Evolutionary conservation across 1,139 yeast species (phyloP).

Genomic region (Kluyveromyces sp.): DNA sequence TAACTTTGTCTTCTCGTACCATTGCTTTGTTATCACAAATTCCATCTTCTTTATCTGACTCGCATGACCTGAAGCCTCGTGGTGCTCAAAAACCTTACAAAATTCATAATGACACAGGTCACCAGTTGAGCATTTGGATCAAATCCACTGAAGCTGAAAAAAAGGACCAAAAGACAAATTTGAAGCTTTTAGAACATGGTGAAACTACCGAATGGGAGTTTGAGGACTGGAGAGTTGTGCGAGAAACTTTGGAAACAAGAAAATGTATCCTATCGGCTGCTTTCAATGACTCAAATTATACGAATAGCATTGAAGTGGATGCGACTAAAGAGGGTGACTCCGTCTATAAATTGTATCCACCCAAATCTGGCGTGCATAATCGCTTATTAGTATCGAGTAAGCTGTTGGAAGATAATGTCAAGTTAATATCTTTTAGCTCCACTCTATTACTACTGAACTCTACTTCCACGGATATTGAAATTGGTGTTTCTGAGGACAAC

Average conservation of each 20-base stretch:
- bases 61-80: slow-evolving; percentile 52
- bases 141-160: slow-evolving; percentile 34
- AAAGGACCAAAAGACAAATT: slow-evolving; percentile 25
- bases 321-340: slow-evolving; percentile 78
- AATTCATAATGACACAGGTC: slow-evolving; percentile 80
- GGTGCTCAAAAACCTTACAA: slow-evolving; percentile 80
- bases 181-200: slow-evolving; percentile 42
- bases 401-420: slow-evolving; percentile 70
- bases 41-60: slow-evolving; percentile 44
- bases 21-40: slow-evolving; percentile 72
- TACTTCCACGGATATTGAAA: slow-evolving; percentile 46
- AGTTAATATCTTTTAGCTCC: slow-evolving; percentile 67
- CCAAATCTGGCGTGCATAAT: slow-evolving; percentile 56
- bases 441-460: slow-evolving; percentile 65
- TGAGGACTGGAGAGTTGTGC: slow-evolving; percentile 84
- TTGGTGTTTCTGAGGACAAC: slow-evolving; percentile 34
- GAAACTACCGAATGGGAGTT: slow-evolving; percentile 76
- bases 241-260: slow-evolving; percentile 69
- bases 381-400: slow-evolving; percentile 66
- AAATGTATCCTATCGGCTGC: slow-evolving; percentile 55
- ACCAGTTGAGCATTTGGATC: slow-evolving; percentile 70
- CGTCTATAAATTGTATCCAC: slow-evolving; percentile 59
- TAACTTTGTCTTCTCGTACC: slow-evolving; percentile 76
- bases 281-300: slow-evolving; percentile 48
- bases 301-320: slow-evolving; percentile 52